A percentile compares a stretch with the other conserved stretches of the same genome.
phyloP scores from a whole-genome alignment of 2,329 filamentous ascomycete species.

The Epicoccum nigrum region DNA sequence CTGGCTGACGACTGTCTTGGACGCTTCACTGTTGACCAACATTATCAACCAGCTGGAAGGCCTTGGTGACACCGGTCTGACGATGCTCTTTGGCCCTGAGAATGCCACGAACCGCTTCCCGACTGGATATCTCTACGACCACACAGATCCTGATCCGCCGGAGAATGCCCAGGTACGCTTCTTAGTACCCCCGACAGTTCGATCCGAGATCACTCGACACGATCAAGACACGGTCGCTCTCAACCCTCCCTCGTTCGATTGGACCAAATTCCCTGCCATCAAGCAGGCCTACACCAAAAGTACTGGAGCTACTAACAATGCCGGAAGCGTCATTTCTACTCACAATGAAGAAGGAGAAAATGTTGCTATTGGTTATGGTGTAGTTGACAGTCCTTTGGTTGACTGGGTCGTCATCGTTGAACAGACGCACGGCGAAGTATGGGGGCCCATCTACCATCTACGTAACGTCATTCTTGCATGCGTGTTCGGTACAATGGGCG shows the following conservation, averaged over 20 bases:
- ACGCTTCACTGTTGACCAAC: constrained; percentile 67
- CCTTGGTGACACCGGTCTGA: constrained; percentile 70
- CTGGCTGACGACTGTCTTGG: constrained; percentile 81
- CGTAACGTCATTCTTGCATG: constrained; percentile 81
- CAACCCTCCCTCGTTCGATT: constrained; percentile 56
- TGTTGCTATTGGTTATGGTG: constrained; percentile 82
- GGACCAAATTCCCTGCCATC: constrained; percentile 68
- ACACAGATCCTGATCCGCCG: constrained; percentile 26
- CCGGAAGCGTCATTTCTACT: constrained; percentile 71
- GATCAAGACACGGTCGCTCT: constrained; percentile 32
- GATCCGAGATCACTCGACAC: constrained; percentile 32
- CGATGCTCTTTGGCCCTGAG: constrained; percentile 72
- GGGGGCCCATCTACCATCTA: constrained; percentile 74
- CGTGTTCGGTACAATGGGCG: constrained; percentile 80
- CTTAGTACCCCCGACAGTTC: constrained; percentile 41
- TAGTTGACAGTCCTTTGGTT: constrained; percentile 69
- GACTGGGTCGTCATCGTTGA: constrained; percentile 87
- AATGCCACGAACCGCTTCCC: constrained; percentile 65
- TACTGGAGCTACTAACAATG: constrained; percentile 63
- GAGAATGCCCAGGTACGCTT: constrained; percentile 39
- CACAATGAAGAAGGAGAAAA: constrained; percentile 71
- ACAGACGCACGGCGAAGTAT: constrained; percentile 75
- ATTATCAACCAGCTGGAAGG: constrained; percentile 71
- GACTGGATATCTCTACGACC: constrained; percentile 38
- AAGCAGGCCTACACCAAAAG: constrained; percentile 63